phyloP scores from a whole-genome alignment of 257 asterid species.

The Solanum dulcamara region DNA sequence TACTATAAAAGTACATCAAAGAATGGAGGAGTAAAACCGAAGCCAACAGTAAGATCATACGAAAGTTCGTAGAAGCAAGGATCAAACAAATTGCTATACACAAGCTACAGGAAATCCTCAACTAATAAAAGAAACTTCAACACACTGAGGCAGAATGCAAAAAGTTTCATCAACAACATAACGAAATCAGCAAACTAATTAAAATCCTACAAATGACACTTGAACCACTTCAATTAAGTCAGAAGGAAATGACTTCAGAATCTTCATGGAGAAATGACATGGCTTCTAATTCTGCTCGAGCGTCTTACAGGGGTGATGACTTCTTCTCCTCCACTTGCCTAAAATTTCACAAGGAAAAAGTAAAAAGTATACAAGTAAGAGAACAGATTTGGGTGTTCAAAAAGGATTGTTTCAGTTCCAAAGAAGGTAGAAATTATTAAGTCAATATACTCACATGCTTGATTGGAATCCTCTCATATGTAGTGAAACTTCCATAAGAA shows the following conservation, averaged over 20 bases:
- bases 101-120: neutral
- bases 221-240: neutral
- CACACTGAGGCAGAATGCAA: neutral
- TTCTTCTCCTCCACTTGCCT: conserved; percentile 68
- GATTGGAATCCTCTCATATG: conserved; percentile 59
- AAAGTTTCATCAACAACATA: neutral
- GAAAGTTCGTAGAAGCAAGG: neutral
- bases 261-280: conserved; percentile 33
- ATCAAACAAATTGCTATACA: neutral
- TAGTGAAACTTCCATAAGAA: conserved; percentile 95
- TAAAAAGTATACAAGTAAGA: neutral
- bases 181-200: neutral
- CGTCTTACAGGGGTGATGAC: conserved; percentile 85
- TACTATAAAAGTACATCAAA: neutral
- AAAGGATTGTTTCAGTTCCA: neutral
- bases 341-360: neutral
- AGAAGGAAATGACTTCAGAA: neutral
- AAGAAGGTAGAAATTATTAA: neutral
- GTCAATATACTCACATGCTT: conserved; percentile 52
- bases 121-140: neutral
- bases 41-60: neutral
- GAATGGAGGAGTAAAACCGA: neutral
- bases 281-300: conserved; percentile 73
- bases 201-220: neutral
- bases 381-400: neutral